These are phyloP conservation scores for Diospyros lotus DNA, from an alignment of 148 eudicot genomes.

Conservation along the genomic window DNA sequence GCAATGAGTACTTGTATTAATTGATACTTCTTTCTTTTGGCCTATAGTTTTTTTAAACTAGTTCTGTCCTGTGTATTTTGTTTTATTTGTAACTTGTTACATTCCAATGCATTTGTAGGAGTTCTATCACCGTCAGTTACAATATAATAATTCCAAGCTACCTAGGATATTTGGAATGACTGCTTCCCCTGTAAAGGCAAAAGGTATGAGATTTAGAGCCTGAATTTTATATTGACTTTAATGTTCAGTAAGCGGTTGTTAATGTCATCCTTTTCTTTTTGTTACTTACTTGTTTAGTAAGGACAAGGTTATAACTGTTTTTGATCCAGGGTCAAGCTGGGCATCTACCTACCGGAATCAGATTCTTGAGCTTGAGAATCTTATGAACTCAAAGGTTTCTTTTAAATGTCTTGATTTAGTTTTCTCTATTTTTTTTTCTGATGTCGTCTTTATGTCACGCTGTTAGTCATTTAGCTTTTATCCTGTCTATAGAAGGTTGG, in stretches of 20 bases:
- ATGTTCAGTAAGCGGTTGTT: neutral
- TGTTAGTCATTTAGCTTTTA: neutral
- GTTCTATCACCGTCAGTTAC: constrained; percentile 58
- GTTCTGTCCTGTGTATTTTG: too few relatives aligned
- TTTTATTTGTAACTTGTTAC: neutral
- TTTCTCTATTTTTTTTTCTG: neutral
- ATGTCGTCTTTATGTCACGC: neutral
- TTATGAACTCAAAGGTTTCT: constrained; percentile 74
- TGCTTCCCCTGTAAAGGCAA: constrained; percentile 81
- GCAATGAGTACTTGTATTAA: neutral
- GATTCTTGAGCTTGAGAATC: constrained; percentile 60
- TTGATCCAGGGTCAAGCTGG: constrained; percentile 42
- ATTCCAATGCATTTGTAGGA: constrained; percentile 41
- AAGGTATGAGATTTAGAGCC: constrained; percentile 36
- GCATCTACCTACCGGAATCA: constrained; percentile 46
- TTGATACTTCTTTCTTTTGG: neutral
- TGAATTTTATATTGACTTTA: neutral
- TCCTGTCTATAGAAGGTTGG: neutral
- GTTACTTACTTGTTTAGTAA: neutral
- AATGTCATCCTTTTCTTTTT: neutral
- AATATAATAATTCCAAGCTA: constrained; percentile 27
- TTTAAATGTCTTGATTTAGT: constrained; percentile 5
- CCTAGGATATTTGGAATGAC: constrained; percentile 98
- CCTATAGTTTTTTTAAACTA: neutral
- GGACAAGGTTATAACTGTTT: neutral